Conservation (phyloP, 306 rosid species). For the Vigna nakashimae region DNA sequence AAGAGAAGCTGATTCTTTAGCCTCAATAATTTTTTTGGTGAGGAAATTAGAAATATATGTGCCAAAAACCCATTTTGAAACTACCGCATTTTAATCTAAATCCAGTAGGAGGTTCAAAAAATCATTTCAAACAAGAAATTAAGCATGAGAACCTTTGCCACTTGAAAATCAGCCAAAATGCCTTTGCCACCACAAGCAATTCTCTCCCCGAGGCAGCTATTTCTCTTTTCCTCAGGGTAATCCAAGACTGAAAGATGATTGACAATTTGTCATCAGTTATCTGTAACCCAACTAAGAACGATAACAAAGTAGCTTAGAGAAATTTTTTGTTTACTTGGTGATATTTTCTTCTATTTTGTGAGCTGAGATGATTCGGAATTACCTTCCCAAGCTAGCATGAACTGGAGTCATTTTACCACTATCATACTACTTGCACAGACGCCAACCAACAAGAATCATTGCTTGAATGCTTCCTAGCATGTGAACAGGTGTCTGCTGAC, state of each 20-base stretch:
- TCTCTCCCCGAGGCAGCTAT: constrained; percentile 91
- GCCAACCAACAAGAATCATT: constrained; percentile 94
- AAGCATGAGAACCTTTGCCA: constrained; percentile 75
- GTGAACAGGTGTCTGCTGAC: constrained; percentile 83
- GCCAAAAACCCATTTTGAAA: not conserved
- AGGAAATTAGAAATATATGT: not conserved
- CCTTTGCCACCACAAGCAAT: constrained; percentile 96
- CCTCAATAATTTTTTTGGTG: not conserved
- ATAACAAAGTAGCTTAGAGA: not conserved
- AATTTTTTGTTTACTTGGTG: not conserved
- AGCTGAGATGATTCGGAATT: not conserved
- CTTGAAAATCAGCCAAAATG: constrained; percentile 81
- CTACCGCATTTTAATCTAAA: constrained; percentile 13
- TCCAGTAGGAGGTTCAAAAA: not conserved
- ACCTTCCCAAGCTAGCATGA: constrained; percentile 95
- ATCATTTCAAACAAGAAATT: constrained; percentile 11
- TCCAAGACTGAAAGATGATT: constrained; percentile 75
- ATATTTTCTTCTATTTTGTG: constrained; percentile 6
- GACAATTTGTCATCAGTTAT: constrained; percentile 5
- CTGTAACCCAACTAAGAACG: not conserved
- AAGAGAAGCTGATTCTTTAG: not conserved
- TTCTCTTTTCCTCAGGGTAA: constrained; percentile 84
- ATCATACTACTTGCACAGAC: constrained; percentile 90
- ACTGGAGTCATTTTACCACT: constrained; percentile 83
- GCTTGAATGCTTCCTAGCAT: constrained; percentile 94